Conservation (phyloP, 371 early-diverging fungal genomes). For the Blakeslea trispora region DNA sequence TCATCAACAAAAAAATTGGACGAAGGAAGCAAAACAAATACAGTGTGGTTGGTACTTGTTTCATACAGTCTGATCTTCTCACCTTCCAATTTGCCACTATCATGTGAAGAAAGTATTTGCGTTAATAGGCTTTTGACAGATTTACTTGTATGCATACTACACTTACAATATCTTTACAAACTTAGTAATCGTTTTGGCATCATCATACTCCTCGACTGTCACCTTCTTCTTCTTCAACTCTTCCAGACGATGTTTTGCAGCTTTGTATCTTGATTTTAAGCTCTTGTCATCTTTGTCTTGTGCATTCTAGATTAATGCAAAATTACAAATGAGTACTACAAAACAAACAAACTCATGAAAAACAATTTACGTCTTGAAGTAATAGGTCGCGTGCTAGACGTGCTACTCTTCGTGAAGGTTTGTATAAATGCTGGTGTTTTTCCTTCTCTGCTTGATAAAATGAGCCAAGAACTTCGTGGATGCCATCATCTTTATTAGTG, state of each 20-base stretch:
- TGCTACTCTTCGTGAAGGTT: not conserved
- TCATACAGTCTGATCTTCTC: slow-evolving; percentile 4
- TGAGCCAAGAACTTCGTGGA: slow-evolving; percentile 6
- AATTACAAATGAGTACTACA: slow-evolving; percentile 5
- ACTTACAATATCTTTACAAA: too few relatives aligned
- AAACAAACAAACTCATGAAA: slow-evolving; percentile 1
- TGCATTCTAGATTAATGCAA: not conserved
- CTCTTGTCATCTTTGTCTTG: too few relatives aligned
- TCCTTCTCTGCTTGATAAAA: slow-evolving; percentile 3
- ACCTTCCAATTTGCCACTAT: slow-evolving; percentile 3
- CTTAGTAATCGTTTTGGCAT: too few relatives aligned
- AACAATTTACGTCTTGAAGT: slow-evolving; percentile 1
- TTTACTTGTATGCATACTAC: too few relatives aligned
- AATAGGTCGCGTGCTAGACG: not conserved
- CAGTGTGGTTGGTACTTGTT: not conserved
- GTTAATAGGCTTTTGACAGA: too few relatives aligned
- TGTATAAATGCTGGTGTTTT: slow-evolving; percentile 1
- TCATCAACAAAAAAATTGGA: not conserved
- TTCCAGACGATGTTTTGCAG: too few relatives aligned
- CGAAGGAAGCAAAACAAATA: slow-evolving; percentile 1
- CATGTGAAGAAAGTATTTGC: not conserved
- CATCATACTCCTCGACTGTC: too few relatives aligned
- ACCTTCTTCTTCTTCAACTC: too few relatives aligned
- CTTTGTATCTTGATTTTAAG: too few relatives aligned
- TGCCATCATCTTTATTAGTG: not conserved